Evolutionary conservation across 1,284 basidiomycete species (phyloP).

Genomic region (Bondarzewia mesenterica): DNA sequence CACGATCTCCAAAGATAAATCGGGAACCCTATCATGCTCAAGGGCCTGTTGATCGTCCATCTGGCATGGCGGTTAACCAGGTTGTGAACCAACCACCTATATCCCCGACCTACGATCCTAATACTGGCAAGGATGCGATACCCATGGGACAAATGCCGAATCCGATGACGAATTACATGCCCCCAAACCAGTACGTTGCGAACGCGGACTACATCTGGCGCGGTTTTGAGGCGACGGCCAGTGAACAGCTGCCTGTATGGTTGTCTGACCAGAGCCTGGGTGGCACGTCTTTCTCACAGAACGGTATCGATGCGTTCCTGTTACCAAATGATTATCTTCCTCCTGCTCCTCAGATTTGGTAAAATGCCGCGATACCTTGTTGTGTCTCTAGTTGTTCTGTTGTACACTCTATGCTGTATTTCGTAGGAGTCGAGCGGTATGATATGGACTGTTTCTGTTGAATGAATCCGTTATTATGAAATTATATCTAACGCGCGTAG

Average conservation of each 20-base stretch:
- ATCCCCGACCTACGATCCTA: conserved; percentile 21
- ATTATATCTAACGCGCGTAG: no score
- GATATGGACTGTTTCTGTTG: not conserved
- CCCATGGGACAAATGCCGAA: conserved; percentile 5
- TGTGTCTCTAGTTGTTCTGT: conserved; percentile 3
- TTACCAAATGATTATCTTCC: conserved; percentile 68
- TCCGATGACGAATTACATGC: conserved; percentile 19
- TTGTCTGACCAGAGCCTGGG: conserved; percentile 74
- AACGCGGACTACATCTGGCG: conserved; percentile 72
- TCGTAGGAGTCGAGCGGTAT: not conserved
- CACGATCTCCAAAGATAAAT: conserved; percentile 49
- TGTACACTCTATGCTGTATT: conserved; percentile 11
- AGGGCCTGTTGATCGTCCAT: conserved; percentile 12
- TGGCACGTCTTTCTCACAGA: conserved; percentile 63
- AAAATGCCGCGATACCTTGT: conserved; percentile 4
- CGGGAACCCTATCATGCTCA: conserved; percentile 33
- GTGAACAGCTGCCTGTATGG: conserved; percentile 74
- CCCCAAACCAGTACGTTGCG: conserved; percentile 27
- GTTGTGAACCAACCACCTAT: conserved; percentile 14
- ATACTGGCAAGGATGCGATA: conserved; percentile 16
- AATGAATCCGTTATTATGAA: no score
- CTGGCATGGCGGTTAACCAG: conserved; percentile 13
- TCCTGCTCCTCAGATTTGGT: conserved; percentile 68
- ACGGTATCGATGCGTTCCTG: conserved; percentile 78
- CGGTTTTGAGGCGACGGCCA: conserved; percentile 60